phyloP scores from a whole-genome alignment of 495 filamentous ascomycete species.

The Tetracladium setigerum region DNA sequence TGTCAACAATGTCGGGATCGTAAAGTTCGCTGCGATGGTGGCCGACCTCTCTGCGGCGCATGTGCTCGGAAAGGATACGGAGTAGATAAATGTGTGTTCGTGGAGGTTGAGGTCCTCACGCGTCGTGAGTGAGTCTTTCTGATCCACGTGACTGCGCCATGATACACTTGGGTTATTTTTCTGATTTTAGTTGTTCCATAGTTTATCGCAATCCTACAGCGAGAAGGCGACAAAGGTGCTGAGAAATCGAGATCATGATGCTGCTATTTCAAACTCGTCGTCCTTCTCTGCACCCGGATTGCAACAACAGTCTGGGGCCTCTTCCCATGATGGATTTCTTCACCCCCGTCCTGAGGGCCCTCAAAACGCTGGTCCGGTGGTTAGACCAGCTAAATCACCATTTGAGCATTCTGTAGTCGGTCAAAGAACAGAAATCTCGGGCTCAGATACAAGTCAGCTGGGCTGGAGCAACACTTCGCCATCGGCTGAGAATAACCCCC shows the following conservation, averaged over 20 bases:
- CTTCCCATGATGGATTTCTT: too few relatives aligned
- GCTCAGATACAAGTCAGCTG: too few relatives aligned
- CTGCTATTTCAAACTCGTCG: too few relatives aligned
- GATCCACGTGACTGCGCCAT: too few relatives aligned
- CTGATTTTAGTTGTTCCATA: neutral
- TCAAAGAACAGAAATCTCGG: too few relatives aligned
- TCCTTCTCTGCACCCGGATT: too few relatives aligned
- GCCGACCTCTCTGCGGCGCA: neutral
- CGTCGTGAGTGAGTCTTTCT: too few relatives aligned
- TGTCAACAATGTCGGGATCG: slow-evolving; percentile 1
- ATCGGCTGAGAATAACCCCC: neutral
- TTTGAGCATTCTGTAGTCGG: too few relatives aligned
- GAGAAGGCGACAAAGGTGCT: neutral
- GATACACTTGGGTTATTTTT: neutral
- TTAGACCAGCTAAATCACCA: too few relatives aligned
- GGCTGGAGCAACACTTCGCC: neutral
- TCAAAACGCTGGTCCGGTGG: too few relatives aligned
- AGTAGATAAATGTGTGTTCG: neutral
- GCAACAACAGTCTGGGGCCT: too few relatives aligned
- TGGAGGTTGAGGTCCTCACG: neutral
- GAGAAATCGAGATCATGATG: neutral
- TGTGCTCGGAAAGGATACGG: neutral
- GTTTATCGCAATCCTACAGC: neutral
- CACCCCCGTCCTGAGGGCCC: too few relatives aligned
- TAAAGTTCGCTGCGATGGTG: neutral